Base-by-base conservation (phyloP, 2,329 filamentous ascomycete genomes). In the Epichloe uncinata region DNA sequence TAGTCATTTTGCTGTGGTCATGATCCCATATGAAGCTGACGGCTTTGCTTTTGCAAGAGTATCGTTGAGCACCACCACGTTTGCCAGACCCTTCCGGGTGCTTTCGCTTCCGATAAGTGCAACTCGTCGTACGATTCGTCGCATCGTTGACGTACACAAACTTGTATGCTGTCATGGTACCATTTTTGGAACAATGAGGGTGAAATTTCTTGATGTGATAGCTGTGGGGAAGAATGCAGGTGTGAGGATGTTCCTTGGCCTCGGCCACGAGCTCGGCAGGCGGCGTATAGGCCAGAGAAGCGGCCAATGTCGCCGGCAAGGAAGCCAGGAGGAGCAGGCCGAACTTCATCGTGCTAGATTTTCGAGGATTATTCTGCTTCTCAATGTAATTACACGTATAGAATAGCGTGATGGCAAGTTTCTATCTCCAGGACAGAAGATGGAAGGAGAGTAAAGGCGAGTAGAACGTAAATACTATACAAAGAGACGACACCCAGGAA, bases 11-110 rank as follows among this genome's bases (percentile, higher is more conserved):
- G 30, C 55, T 54, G 4, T 54, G 40, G 4, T 55, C 47, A 20
- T 56, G 42, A 12, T 58, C 42, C 63, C 62, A 75, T 54, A 74
- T 68, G 53, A 77, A 77, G 52, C 70, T 61, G 53, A 72, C 61
- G 8, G 59, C 48, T 0, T 47, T 9, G 56, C 72, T 58, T 42
- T 72, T 66, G 56, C 74, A 77, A 18, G 66, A 57, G 49, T 66
- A 76, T 37, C 72, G 63, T 9, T 65, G 57, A 2, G 63, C 60
- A 4, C 62, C 56, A 22, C 15, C 36, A 20, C 15, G 15, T 61
- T 61, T 15, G 56, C 50, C 4, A 20, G 60, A 56, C 42, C 57
- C 61, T 20, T 66, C 60, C 8, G 69, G 63, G 36, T 55, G 54
- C 3, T 72, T 73, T 6, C 65, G 66, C 16, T 64, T 61, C 57